Conservation (phyloP, 805 yeast species). For the Jamesozyma rosinii region DNA sequence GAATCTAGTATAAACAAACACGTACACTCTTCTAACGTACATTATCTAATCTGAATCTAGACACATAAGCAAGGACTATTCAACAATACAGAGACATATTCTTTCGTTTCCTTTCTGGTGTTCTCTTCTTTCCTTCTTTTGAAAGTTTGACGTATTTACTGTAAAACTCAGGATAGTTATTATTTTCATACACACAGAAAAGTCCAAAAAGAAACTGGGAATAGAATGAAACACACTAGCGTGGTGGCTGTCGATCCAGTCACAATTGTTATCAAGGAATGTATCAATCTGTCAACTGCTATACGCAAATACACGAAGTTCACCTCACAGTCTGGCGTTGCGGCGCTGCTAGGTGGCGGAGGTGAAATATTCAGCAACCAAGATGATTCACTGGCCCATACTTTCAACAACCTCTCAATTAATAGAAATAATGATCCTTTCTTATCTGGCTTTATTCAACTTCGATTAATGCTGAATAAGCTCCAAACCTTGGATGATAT, state of each 20-base stretch:
- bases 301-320: conserved; percentile 81
- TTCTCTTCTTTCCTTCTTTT: background rate
- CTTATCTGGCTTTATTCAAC: conserved; percentile 67
- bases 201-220: background rate
- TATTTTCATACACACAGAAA: too few relatives aligned
- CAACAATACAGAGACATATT: background rate
- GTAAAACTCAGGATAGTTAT: too few relatives aligned
- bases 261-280: conserved; percentile 79
- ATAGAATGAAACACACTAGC: background rate
- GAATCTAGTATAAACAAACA: background rate
- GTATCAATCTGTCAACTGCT: conserved; percentile 75
- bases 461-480: conserved; percentile 61
- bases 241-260: conserved; percentile 55
- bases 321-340: conserved; percentile 57
- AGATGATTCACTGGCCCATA: conserved; percentile 33
- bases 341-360: conserved; percentile 70
- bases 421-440: conserved; percentile 44
- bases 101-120: background rate
- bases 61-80: background rate
- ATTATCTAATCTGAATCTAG: background rate
- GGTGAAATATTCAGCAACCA: conserved; percentile 41
- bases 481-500: conserved; percentile 43
- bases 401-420: conserved; percentile 26
- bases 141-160: too few relatives aligned
- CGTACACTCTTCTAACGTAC: background rate